A percentile compares a stretch with the other conserved stretches of the same genome.
Conservation (phyloP, 2,329 filamentous ascomycete genomes). For the Dothistroma septosporum region DNA sequence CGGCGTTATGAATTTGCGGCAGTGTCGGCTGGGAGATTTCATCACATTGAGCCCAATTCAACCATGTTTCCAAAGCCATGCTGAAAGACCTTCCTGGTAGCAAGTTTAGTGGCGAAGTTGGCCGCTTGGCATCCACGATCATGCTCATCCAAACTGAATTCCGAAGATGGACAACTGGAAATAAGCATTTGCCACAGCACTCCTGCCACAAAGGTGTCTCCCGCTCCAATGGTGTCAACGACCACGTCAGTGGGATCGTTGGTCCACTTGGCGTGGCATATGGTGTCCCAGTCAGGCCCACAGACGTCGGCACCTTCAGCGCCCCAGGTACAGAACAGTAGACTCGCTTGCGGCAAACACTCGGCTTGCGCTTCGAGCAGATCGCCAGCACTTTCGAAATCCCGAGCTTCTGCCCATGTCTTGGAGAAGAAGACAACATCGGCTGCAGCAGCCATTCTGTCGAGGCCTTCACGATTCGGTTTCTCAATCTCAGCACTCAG, state of each 20-base stretch:
- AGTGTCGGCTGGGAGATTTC: too few species aligned
- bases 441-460: slow-evolving; percentile 6
- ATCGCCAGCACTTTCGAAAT: background rate
- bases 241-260: background rate
- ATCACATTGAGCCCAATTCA: too few species aligned
- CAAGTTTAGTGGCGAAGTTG: background rate
- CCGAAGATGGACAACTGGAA: too few species aligned
- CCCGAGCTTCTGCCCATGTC: slow-evolving; percentile 9
- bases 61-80: background rate
- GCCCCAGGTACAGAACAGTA: slow-evolving; percentile 14
- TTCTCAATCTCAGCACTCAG: slow-evolving; percentile 13
- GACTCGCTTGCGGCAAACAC: background rate
- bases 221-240: slow-evolving; percentile 10
- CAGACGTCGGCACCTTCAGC: slow-evolving; percentile 3
- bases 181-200: background rate
- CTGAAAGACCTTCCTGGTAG: background rate
- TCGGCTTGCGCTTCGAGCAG: background rate
- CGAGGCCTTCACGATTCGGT: slow-evolving; percentile 6
- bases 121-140: too few species aligned
- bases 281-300: too few species aligned
- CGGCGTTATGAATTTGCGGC: too few species aligned
- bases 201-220: slow-evolving; percentile 11
- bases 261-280: too few species aligned
- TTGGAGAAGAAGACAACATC: slow-evolving; percentile 15
- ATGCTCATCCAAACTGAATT: too few species aligned